Evolutionary conservation across 2,329 filamentous ascomycete species (phyloP).

Genomic region (Penicillium freii): DNA sequence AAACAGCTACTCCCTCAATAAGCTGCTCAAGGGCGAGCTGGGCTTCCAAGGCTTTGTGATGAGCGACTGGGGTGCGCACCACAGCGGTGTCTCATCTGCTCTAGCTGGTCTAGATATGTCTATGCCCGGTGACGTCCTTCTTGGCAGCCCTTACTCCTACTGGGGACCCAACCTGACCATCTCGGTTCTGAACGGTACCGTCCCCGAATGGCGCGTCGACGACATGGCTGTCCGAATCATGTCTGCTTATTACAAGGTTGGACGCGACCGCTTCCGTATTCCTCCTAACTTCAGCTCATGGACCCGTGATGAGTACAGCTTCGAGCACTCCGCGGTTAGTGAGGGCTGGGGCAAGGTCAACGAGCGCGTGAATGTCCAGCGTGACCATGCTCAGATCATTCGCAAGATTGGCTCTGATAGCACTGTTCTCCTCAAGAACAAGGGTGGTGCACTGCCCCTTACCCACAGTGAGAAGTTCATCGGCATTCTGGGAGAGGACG

Average conservation of each 20-base stretch:
- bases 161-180: constrained; percentile 88
- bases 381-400: constrained; percentile 69
- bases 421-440: constrained; percentile 87
- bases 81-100: constrained; percentile 65
- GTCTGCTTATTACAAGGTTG: constrained; percentile 64
- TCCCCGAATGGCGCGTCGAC: constrained; percentile 82
- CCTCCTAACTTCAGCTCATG: constrained; percentile 85
- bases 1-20: constrained; percentile 60
- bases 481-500: constrained; percentile 78
- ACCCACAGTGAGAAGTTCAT: constrained; percentile 69
- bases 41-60: constrained; percentile 72
- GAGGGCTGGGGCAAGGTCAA: constrained; percentile 67
- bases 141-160: constrained; percentile 69
- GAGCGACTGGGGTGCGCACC: constrained; percentile 75
- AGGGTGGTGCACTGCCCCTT: constrained; percentile 66
- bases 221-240: constrained; percentile 87
- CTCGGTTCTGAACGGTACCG: constrained; percentile 81
- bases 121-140: constrained; percentile 78
- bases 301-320: constrained; percentile 73
- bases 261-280: constrained; percentile 51
- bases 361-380: constrained; percentile 78
- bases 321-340: constrained; percentile 61
- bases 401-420: constrained; percentile 75
- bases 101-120: constrained; percentile 75
- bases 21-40: constrained; percentile 66